A percentile compares a stretch with the other conserved stretches of the same genome.
Evolutionary conservation across 78 protist genomes (phyloP).

Genomic region (Blattamonas nauphoetae): DNA sequence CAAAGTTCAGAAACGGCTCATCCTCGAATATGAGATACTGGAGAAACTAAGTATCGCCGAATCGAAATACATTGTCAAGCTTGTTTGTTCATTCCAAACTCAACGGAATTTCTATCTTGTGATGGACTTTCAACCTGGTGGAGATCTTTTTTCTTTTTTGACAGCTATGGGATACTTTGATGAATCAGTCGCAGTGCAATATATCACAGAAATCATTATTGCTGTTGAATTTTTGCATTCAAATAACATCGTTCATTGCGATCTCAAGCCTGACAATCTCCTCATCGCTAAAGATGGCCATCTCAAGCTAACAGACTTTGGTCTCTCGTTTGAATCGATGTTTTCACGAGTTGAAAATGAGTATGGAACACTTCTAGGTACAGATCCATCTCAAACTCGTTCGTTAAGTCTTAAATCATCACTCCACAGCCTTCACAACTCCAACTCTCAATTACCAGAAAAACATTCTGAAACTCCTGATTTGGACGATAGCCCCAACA

Average conservation of each 20-base stretch:
- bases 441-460: no score
- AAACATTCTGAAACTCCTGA: no score
- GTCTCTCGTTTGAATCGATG: neutral
- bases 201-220: neutral
- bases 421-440: no score
- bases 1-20: neutral
- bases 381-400: no score
- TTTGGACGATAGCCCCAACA: no score
- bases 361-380: no score
- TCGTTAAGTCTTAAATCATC: no score
- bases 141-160: neutral
- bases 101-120: neutral
- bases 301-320: neutral
- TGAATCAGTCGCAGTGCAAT: neutral
- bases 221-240: neutral
- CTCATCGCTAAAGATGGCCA: neutral
- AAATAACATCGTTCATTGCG: neutral
- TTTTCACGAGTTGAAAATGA: no score
- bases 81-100: neutral
- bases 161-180: neutral
- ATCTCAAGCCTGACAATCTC: conserved; percentile 3
- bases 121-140: conserved; percentile 12
- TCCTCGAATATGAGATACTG: neutral
- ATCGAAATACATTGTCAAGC: neutral
- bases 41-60: neutral